Evolutionary conservation across 306 rosid species (phyloP), one percentile per base, ranked within the genome.

Genomic region (Astragalus membranaceus): DNA sequence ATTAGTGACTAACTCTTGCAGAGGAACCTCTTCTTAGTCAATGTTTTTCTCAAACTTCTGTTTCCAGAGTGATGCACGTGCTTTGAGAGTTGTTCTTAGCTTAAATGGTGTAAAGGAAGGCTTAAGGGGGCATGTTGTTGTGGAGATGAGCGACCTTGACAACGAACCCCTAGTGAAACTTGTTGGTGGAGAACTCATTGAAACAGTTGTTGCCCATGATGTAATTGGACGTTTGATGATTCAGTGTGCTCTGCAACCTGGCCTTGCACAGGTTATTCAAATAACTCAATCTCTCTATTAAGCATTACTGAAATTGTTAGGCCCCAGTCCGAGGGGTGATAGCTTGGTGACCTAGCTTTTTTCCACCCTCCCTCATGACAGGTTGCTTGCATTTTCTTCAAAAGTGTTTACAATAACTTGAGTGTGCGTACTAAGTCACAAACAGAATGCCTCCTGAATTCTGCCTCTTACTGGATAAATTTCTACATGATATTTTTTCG

Each of bases 161-260:
- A 93, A 93, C 33, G 98, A 93, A 78, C 98, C 97, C 57, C 79
- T 93, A 35, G 98, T 93, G 71, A 90, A 93, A 90, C 97, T 90
- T 75, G 98, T 93, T 48, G 98, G 98, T 26, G 98, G 97, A 68
- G 97, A 84, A 67, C 94, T 90, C 72, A 88, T 85, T 81, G 97
- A 93, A 90, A 90, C 98, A 26, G 98, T 93, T 74, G 98, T 93
- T 66, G 98, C 98, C 41, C 98, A 93, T 82, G 98, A 93, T 81
- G 98, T 93, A 70, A 93, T 93, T 83, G 98, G 98, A 49, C 96
- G 98, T 67, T 79, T 93, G 75, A 93, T 93, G 98, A 93, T 93
- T 82, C 96, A 93, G 77, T 93, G 98, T 75, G 98, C 98, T 82
- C 83, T 93, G 57, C 98, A 93, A 75, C 98, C 98, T 16, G 98